These are phyloP conservation scores for Cryptococcus sp. DNA, from an alignment of 1,284 basidiomycete species.

Conservation along the genomic window DNA sequence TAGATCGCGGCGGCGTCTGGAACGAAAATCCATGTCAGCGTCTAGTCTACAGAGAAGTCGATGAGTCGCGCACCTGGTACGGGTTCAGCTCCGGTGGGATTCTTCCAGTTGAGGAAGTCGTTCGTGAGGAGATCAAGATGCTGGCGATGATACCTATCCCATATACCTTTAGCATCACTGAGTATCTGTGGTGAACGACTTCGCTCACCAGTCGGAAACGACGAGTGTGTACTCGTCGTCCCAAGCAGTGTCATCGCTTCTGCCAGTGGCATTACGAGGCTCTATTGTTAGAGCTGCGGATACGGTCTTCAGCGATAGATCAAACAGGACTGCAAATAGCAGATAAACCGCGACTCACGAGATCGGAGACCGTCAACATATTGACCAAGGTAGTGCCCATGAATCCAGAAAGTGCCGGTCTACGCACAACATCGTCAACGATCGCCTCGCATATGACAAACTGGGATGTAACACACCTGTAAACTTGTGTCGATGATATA, in stretches of 20 bases:
- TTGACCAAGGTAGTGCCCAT: slow-evolving; percentile 68
- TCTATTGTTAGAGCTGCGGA: slow-evolving; percentile 67
- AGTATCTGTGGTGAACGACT: background rate
- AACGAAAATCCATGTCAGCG: background rate
- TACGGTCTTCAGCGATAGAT: background rate
- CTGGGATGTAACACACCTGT: slow-evolving; percentile 57
- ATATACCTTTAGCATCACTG: background rate
- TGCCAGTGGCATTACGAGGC: slow-evolving; percentile 53
- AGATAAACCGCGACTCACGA: slow-evolving; percentile 24
- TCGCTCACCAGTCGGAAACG: slow-evolving; percentile 75
- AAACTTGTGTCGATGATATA: slow-evolving; percentile 80
- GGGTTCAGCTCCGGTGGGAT: slow-evolving; percentile 84
- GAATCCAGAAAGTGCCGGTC: slow-evolving; percentile 85
- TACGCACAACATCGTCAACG: slow-evolving; percentile 5
- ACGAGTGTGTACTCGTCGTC: slow-evolving; percentile 90
- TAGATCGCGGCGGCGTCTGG: slow-evolving; percentile 81
- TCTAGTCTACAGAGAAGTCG: background rate
- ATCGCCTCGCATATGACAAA: background rate
- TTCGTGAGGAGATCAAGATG: slow-evolving; percentile 64
- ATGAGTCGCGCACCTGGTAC: slow-evolving; percentile 64
- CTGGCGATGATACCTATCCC: slow-evolving; percentile 62
- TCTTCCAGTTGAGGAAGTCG: slow-evolving; percentile 69
- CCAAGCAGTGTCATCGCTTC: slow-evolving; percentile 62
- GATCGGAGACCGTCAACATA: slow-evolving; percentile 64
- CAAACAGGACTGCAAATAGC: background rate